Conservation (phyloP, 2,329 filamentous ascomycete species). For the Lecanosticta acicola region DNA sequence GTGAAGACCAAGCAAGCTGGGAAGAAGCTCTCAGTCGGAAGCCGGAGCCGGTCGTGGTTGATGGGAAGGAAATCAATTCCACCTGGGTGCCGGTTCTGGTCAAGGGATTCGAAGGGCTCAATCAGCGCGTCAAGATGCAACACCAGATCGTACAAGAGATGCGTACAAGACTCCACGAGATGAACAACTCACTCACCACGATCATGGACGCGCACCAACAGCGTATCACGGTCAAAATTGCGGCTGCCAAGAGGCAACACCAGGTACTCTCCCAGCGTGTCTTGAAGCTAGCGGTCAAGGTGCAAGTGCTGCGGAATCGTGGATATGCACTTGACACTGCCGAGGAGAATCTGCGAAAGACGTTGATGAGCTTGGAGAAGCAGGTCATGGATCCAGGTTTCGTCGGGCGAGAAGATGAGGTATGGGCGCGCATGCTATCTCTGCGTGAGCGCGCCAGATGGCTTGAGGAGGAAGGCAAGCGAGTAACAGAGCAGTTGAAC, state of each 20-base stretch:
- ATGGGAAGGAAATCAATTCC: slow-evolving; percentile 19
- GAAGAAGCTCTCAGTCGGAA: slow-evolving; percentile 77
- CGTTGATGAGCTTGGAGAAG: slow-evolving; percentile 63
- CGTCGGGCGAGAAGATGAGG: slow-evolving; percentile 71
- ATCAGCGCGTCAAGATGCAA: slow-evolving; percentile 67
- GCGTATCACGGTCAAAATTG: slow-evolving; percentile 65
- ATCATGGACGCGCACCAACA: slow-evolving; percentile 74
- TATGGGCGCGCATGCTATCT: slow-evolving; percentile 75
- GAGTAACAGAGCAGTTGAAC: slow-evolving; percentile 48
- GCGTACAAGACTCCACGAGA: slow-evolving; percentile 68
- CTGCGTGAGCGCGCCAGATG: slow-evolving; percentile 67
- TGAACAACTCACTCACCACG: slow-evolving; percentile 66
- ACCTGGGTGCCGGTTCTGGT: slow-evolving; percentile 73
- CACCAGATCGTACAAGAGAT: slow-evolving; percentile 63
- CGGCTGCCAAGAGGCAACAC: slow-evolving; percentile 68
- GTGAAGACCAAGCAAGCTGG: slow-evolving; percentile 73
- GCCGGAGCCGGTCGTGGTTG: slow-evolving; percentile 46
- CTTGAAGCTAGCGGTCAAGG: slow-evolving; percentile 68
- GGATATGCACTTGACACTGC: slow-evolving; percentile 75
- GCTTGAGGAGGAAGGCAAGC: slow-evolving; percentile 68
- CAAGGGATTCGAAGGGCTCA: slow-evolving; percentile 66
- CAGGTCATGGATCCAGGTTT: slow-evolving; percentile 68
- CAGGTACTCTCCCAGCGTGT: slow-evolving; percentile 67
- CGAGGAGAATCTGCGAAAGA: slow-evolving; percentile 71
- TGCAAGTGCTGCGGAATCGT: slow-evolving; percentile 73